A percentile compares a stretch with the other conserved stretches of the same genome.
Conservation (phyloP, 768 basidiomycete species). For the Cubamyces sp. region DNA sequence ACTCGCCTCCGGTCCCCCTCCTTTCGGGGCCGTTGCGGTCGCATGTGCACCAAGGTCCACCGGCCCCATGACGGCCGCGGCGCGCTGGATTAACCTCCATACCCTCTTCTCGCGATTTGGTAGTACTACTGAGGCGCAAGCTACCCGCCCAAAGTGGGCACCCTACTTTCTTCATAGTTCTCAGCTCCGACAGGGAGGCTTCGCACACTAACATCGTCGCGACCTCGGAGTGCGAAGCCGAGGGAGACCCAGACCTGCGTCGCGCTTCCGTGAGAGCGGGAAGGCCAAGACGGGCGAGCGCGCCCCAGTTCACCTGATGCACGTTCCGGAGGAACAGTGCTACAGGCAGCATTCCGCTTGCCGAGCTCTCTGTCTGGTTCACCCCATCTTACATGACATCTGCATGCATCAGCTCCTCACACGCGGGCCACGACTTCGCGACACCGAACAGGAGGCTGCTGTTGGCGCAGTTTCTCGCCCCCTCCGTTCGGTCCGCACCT, state of each 20-base stretch:
- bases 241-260: neutral
- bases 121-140: neutral
- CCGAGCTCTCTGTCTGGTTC: neutral
- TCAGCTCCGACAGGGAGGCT: no score
- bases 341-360: neutral
- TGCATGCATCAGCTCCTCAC: no score
- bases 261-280: neutral
- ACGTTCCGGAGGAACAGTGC: slow-evolving; percentile 10
- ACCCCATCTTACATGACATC: no score
- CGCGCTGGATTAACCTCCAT: slow-evolving; percentile 5
- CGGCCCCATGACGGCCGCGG: slow-evolving; percentile 13
- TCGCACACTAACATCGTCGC: neutral
- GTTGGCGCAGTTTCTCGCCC: no score
- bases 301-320: slow-evolving; percentile 4
- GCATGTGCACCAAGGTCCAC: neutral
- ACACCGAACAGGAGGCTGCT: no score
- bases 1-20: neutral
- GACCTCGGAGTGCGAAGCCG: neutral
- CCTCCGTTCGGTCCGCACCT: no score
- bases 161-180: no score
- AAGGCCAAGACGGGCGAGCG: neutral
- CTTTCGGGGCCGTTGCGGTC: slow-evolving; percentile 15
- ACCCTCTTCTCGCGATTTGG: neutral
- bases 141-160: neutral
- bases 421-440: no score